Evolutionary conservation across 2,329 filamentous ascomycete genomes (phyloP).

Genomic region (Phyllosticta citriasiana): DNA sequence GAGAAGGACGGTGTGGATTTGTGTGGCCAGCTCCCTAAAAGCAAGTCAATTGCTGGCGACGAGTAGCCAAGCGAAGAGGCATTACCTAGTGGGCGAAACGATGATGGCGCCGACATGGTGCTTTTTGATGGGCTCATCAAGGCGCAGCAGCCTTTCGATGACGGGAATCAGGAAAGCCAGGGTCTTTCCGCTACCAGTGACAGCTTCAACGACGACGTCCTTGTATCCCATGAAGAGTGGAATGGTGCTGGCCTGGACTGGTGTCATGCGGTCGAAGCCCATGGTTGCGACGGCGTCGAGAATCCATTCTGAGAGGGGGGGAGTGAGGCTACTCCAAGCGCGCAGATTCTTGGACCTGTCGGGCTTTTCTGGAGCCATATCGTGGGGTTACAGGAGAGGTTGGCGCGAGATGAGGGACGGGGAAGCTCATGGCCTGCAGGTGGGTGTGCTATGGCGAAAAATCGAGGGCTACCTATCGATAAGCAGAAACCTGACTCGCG

Average conservation of each 20-base stretch:
- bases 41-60: not conserved
- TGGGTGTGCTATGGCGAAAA: not conserved
- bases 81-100: conserved; percentile 67
- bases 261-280: conserved; percentile 81
- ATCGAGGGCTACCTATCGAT: conserved; percentile 1
- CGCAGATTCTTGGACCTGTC: conserved; percentile 19
- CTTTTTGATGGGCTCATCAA: conserved; percentile 75
- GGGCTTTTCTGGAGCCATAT: conserved; percentile 27
- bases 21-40: conserved; percentile 70
- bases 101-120: conserved; percentile 87
- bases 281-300: conserved; percentile 73
- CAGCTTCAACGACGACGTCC: conserved; percentile 86
- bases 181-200: conserved; percentile 87
- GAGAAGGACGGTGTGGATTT: conserved; percentile 74
- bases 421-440: too few relatives aligned
- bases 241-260: conserved; percentile 87
- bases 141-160: conserved; percentile 68
- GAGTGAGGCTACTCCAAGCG: conserved; percentile 60
- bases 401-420: not conserved
- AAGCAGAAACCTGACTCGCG: not conserved
- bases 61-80: not conserved
- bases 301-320: conserved; percentile 70
- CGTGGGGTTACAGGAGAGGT: not conserved
- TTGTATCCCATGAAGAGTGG: conserved; percentile 83
- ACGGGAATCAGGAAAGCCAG: conserved; percentile 76